phyloP scores from a whole-genome alignment of 2,329 filamentous ascomycete species.

The Karstenula rhodostoma region DNA sequence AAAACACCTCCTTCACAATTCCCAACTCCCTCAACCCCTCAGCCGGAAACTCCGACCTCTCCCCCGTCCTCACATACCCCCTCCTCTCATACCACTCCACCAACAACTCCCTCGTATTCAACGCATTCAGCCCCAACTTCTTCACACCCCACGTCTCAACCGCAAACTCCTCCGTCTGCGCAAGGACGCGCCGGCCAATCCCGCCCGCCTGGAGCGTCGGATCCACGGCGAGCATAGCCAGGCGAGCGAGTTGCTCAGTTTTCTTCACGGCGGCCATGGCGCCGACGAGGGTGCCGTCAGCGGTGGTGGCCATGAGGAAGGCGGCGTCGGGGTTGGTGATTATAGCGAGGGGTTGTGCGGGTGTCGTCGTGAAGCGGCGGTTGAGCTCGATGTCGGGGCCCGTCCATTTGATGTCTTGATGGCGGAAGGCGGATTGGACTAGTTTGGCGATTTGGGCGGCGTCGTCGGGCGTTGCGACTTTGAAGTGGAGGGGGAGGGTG shows the following conservation, averaged over 20 bases:
- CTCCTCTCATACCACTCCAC: conserved; percentile 14
- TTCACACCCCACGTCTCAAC: conserved; percentile 5
- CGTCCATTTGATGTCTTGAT: conserved; percentile 12
- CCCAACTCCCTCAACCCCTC: background rate
- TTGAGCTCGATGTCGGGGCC: conserved; percentile 9
- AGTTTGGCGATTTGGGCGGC: conserved; percentile 8
- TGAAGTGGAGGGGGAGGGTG: conserved; percentile 4
- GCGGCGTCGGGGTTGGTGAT: conserved; percentile 10
- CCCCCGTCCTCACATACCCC: conserved; percentile 14
- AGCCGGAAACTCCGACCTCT: conserved; percentile 6
- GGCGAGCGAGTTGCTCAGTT: conserved; percentile 1
- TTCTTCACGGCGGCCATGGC: conserved; percentile 7
- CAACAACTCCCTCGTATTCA: conserved; percentile 2
- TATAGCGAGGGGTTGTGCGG: background rate
- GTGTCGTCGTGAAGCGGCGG: conserved; percentile 5
- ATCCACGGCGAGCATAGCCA: conserved; percentile 11
- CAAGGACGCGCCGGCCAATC: conserved; percentile 5
- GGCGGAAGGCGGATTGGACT: conserved; percentile 11
- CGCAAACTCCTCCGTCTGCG: conserved; percentile 3
- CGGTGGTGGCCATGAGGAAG: conserved; percentile 8
- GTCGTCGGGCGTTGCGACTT: background rate
- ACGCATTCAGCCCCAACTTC: conserved; percentile 10
- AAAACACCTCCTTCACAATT: background rate
- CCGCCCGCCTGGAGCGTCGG: conserved; percentile 7
- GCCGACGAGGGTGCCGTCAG: conserved; percentile 3